Conservation (phyloP, 768 basidiomycete species). For the Pleurotus salmoneostramineus region DNA sequence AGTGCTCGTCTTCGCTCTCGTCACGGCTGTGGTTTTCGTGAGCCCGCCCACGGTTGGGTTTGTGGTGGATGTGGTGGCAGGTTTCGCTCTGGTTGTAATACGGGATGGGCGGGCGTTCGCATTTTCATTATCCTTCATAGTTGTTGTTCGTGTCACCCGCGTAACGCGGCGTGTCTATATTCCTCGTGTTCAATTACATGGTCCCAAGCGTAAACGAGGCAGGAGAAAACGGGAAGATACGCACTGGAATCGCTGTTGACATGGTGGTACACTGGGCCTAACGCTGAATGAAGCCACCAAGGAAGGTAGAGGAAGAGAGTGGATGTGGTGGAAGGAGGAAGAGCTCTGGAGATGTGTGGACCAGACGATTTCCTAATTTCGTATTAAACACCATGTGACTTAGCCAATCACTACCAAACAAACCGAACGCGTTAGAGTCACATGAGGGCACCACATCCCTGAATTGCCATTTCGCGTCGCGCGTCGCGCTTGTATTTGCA, state of each 20-base stretch:
- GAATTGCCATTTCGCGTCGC: background rate
- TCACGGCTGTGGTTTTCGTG: constrained; percentile 34
- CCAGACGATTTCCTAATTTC: background rate
- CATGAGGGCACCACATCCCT: background rate
- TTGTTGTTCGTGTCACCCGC: constrained; percentile 47
- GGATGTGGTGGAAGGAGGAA: background rate
- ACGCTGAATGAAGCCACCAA: constrained; percentile 7
- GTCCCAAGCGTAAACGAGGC: background rate
- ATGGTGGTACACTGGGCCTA: constrained; percentile 6
- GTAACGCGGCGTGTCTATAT: constrained; percentile 62
- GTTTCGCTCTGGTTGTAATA: constrained; percentile 59
- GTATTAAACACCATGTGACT: constrained; percentile 5
- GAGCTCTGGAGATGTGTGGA: background rate
- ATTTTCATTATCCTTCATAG: constrained; percentile 66
- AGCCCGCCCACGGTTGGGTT: constrained; percentile 27
- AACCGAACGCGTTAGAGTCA: background rate
- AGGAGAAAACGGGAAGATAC: background rate
- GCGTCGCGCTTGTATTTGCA: too few relatives aligned
- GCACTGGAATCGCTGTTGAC: constrained; percentile 5
- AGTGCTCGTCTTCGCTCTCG: constrained; percentile 27
- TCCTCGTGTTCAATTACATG: background rate
- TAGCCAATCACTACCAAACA: background rate
- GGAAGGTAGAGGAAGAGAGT: background rate
- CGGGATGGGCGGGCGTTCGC: constrained; percentile 60
- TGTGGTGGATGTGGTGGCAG: constrained; percentile 35